Evolutionary conservation across 306 rosid genomes (phyloP).

Genomic region (Lathyrus aphaca): DNA sequence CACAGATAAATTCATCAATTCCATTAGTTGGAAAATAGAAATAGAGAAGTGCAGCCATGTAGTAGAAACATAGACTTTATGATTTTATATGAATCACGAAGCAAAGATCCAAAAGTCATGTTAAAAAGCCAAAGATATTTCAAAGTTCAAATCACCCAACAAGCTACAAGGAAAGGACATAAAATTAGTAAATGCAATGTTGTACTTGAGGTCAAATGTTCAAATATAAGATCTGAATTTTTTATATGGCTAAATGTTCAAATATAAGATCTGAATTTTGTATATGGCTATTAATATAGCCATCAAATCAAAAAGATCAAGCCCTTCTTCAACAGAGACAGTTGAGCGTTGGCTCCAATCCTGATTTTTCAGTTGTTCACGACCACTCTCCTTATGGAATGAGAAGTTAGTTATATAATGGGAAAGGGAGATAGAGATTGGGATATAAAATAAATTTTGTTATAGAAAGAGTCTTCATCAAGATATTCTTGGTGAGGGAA

Average conservation of each 20-base stretch:
- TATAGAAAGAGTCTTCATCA: too few species aligned
- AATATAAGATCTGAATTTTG: neutral
- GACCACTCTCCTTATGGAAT: neutral
- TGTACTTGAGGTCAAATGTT: neutral
- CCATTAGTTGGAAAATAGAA: constrained; percentile 12
- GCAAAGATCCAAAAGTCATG: constrained; percentile 6
- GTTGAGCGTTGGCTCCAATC: neutral
- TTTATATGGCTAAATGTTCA: neutral
- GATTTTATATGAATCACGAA: constrained; percentile 14
- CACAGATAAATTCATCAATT: constrained; percentile 3
- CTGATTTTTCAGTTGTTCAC: neutral
- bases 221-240: neutral
- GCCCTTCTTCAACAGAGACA: constrained; percentile 13
- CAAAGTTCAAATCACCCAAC: neutral
- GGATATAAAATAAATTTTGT: too few species aligned
- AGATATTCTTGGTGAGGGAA: too few species aligned
- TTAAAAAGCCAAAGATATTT: constrained; percentile 11
- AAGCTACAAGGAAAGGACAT: constrained; percentile 11
- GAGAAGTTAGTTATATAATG: too few species aligned
- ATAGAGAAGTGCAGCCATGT: constrained; percentile 29
- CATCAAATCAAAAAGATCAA: constrained; percentile 31
- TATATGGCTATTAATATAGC: neutral
- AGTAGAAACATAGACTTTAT: constrained; percentile 18
- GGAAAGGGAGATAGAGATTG: too few species aligned
- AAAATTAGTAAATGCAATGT: constrained; percentile 12